Base-by-base conservation (phyloP, 495 filamentous ascomycete genomes). In the Penicillium robsamsonii region DNA sequence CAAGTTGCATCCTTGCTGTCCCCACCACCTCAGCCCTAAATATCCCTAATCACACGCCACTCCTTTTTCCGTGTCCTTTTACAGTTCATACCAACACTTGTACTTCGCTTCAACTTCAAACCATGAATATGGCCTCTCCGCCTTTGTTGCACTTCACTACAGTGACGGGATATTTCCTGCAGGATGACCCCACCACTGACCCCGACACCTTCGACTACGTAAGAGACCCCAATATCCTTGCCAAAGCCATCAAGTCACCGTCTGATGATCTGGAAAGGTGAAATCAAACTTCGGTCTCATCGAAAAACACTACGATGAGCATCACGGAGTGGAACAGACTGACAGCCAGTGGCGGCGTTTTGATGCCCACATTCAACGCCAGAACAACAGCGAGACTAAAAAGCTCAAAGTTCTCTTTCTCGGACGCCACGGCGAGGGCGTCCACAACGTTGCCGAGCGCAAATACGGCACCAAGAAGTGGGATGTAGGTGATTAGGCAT, bases 391-490 rank as follows among this genome's bases (percentile, higher is more conserved):
- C 2, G 38, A 46, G 2, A 70, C 76, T 24, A 76, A 74, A 10
- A 57, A 71, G 24, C 90, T 89, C 63, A 88, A 87, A 58, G 77
- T 92, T 0, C 73, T 92, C 38, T 90, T 82, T 70, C 70, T 89
- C 17, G 88, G 82, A 13, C 79, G 88, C 24, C 88, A 92, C 65
- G 88, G 88, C 1, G 81, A 91, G 64, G 88, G 88, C 1, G 80
- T 81, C 50, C 88, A 92, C 60, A 88, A 87, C 63, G 81, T 81
- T 29, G 85, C 85, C 4, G 80, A 90, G 61, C 64, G 60, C 5
- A 83, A 72, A 44, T 91, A 89, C 55, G 88, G 88, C 18, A 87
- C 82, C 0, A 72, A 76, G 18, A 73, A 77, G 29, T 90, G 88
- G 87, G 80, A 90, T 71, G 75, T 79, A 70, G n/a, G 75, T 64